These are phyloP conservation scores for Musa balbisiana DNA, from an alignment of 202 grass and related monocot genomes.

Conservation along the genomic window DNA sequence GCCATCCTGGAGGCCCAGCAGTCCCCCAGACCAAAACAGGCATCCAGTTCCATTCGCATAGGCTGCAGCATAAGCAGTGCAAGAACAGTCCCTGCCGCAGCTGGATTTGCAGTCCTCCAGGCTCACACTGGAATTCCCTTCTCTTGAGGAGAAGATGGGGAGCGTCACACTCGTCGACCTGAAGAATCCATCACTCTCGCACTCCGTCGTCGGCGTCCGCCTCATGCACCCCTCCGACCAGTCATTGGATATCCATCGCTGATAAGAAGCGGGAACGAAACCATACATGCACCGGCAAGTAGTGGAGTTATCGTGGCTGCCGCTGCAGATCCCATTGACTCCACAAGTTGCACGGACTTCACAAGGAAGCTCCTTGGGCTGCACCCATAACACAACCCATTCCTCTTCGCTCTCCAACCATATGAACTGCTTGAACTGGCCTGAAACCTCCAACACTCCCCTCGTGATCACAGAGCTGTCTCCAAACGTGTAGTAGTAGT, in stretches of 20 bases:
- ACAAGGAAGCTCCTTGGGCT: neutral
- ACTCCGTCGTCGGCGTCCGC: neutral
- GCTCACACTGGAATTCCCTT: neutral
- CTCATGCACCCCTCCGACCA: conserved; percentile 6
- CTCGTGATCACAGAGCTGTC: conserved; percentile 21
- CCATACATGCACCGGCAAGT: conserved; percentile 21
- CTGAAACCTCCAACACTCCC: conserved; percentile 22
- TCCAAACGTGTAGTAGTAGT: conserved; percentile 22
- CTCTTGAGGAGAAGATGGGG: conserved; percentile 2
- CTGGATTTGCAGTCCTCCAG: conserved; percentile 4
- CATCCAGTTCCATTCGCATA: conserved; percentile 14
- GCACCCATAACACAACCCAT: conserved; percentile 29
- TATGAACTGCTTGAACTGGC: conserved; percentile 9
- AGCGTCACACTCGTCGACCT: conserved; percentile 1
- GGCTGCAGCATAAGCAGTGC: conserved; percentile 31
- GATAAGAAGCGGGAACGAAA: neutral
- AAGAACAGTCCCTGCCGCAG: conserved; percentile 21
- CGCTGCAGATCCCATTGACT: conserved; percentile 5
- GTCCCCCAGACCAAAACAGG: conserved; percentile 27
- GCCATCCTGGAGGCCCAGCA: conserved; percentile 7
- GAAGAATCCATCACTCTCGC: conserved; percentile 28
- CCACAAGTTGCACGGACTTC: neutral
- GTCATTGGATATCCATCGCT: neutral
- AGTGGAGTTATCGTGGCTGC: neutral
- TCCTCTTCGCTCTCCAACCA: neutral